These are phyloP conservation scores for Chaetomium globosum DNA, from an alignment of 2,329 filamentous ascomycete genomes.

Conservation along the genomic window DNA sequence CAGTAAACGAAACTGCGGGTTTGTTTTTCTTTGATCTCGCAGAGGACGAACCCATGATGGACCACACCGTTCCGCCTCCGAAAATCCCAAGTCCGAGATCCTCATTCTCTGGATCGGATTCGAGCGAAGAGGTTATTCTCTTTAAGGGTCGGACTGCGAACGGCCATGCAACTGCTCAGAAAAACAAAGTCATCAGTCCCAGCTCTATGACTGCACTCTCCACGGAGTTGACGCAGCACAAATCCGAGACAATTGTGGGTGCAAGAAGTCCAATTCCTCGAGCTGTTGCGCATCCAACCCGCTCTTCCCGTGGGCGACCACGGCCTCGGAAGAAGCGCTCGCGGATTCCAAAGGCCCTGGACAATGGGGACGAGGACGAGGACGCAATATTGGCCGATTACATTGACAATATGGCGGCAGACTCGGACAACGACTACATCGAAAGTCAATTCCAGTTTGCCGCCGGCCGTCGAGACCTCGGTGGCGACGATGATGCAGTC, in stretches of 20 bases:
- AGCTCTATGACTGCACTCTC: not conserved
- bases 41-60: constrained; percentile 38
- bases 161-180: constrained; percentile 16
- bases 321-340: constrained; percentile 10
- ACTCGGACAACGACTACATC: constrained; percentile 41
- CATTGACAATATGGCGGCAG: constrained; percentile 64
- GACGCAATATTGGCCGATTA: constrained; percentile 69
- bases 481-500: constrained; percentile 49
- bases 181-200: constrained; percentile 1
- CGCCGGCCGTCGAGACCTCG: constrained; percentile 46
- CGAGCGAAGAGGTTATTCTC: constrained; percentile 73
- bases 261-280: not conserved
- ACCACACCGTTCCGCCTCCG: constrained; percentile 19
- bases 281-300: not conserved
- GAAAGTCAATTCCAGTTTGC: constrained; percentile 36
- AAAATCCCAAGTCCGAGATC: constrained; percentile 31
- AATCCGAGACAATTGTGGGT: not conserved
- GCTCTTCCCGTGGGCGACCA: constrained; percentile 8
- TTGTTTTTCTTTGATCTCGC: constrained; percentile 47
- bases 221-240: not conserved
- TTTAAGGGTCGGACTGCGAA: constrained; percentile 51
- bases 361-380: constrained; percentile 46
- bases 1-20: constrained; percentile 10
- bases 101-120: constrained; percentile 47
- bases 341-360: not conserved